Evolutionary conservation across 2,329 filamentous ascomycete species (phyloP).

Genomic region (Huntiella moniliformis): DNA sequence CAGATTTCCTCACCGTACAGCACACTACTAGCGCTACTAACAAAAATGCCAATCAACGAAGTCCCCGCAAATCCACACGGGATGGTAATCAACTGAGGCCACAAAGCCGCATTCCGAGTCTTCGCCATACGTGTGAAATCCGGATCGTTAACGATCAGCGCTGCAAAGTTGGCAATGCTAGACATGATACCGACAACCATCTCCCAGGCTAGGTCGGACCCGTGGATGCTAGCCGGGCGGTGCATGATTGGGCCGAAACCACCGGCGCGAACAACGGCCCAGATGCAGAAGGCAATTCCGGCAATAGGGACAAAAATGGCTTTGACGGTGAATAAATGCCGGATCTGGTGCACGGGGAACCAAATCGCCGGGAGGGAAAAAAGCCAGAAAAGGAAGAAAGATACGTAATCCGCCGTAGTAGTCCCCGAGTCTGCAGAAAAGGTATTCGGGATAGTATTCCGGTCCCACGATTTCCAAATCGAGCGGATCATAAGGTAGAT

Average conservation of each 20-base stretch:
- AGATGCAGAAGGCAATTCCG: conserved; percentile 74
- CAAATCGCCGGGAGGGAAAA: conserved; percentile 66
- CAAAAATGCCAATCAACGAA: conserved; percentile 67
- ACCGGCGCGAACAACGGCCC: conserved; percentile 64
- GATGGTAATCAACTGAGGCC: conserved; percentile 62
- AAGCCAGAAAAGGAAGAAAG: conserved; percentile 78
- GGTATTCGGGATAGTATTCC: conserved; percentile 42
- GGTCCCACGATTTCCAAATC: conserved; percentile 56
- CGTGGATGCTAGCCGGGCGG: conserved; percentile 42
- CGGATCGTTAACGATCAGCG: conserved; percentile 64
- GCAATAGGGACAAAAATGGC: conserved; percentile 65
- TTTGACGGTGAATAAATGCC: conserved; percentile 83
- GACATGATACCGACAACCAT: conserved; percentile 76
- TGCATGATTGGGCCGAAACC: conserved; percentile 69
- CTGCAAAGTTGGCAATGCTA: conserved; percentile 78
- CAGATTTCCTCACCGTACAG: conserved; percentile 51
- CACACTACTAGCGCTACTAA: conserved; percentile 52
- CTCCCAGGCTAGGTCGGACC: conserved; percentile 58
- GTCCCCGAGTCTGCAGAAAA: conserved; percentile 49
- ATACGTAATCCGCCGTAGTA: conserved; percentile 54
- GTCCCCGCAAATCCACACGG: conserved; percentile 57
- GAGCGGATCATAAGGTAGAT: conserved; percentile 76
- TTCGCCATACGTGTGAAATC: conserved; percentile 72
- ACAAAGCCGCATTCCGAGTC: conserved; percentile 57
- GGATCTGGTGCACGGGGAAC: conserved; percentile 76